A percentile compares a stretch with the other conserved stretches of the same genome.
Conservation (phyloP, 306 rosid species). For the Dryas alaskensis region DNA sequence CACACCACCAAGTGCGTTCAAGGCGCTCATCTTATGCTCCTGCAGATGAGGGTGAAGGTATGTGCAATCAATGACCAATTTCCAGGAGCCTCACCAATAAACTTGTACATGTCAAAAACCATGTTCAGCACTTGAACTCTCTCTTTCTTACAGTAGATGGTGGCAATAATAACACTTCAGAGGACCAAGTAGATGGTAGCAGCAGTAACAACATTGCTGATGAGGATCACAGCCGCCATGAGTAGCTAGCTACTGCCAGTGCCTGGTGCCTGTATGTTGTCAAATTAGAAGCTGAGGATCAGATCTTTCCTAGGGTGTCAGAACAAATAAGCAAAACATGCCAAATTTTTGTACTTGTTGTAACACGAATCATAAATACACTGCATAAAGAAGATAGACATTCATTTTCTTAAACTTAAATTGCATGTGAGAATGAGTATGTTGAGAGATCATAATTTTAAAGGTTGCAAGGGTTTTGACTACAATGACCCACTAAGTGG, state of each 20-base stretch:
- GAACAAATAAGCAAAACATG: constrained; percentile 34
- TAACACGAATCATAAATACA: constrained; percentile 29
- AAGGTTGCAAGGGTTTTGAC: background rate
- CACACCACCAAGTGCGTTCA: constrained; percentile 78
- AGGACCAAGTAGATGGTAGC: constrained; percentile 42
- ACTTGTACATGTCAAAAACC: background rate
- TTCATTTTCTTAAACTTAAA: constrained; percentile 14
- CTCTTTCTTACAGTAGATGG: constrained; percentile 33
- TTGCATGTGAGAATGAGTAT: background rate
- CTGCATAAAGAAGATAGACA: constrained; percentile 4
- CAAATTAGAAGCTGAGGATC: constrained; percentile 25
- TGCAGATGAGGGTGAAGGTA: constrained; percentile 68
- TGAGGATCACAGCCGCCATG: constrained; percentile 37
- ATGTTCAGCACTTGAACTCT: constrained; percentile 17
- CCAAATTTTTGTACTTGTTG: constrained; percentile 33
- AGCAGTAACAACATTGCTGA: constrained; percentile 24
- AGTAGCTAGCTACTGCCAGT: background rate
- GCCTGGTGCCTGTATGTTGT: background rate
- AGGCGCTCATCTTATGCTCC: constrained; percentile 89
- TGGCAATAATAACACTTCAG: constrained; percentile 26
- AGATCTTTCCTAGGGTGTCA: constrained; percentile 25
- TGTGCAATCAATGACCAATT: constrained; percentile 9
- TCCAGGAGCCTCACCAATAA: background rate
- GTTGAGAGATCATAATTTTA: background rate
- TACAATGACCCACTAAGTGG: too few relatives aligned